Conservation (phyloP, 2,329 filamentous ascomycete genomes). For the Emergomyces orientalis region DNA sequence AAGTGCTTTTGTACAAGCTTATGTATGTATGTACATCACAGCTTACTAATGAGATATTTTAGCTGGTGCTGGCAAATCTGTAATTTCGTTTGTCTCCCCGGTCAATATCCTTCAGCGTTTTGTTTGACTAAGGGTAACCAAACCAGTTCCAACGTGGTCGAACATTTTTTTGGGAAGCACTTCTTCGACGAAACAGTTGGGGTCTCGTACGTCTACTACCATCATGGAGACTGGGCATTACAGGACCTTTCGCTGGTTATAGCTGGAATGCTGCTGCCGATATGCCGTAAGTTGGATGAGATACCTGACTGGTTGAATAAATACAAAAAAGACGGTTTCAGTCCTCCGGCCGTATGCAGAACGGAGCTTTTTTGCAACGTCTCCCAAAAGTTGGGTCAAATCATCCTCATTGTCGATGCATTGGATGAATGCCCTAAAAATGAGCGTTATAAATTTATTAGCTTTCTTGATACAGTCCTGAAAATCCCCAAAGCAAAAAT, state of each 20-base stretch:
- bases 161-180: not conserved
- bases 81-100: conserved; percentile 5
- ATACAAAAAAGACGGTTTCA: not conserved
- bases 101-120: not conserved
- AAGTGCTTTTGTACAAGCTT: not conserved
- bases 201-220: conserved; percentile 5
- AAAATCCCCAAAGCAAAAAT: not conserved
- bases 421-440: conserved; percentile 6
- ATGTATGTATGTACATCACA: not conserved
- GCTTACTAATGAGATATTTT: not conserved
- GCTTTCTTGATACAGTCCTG: not conserved
- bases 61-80: conserved; percentile 5
- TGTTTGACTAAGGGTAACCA: not conserved
- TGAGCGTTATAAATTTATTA: not conserved
- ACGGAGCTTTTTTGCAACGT: not conserved
- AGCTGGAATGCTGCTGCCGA: not conserved
- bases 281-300: not conserved
- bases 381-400: not conserved
- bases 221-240: not conserved
- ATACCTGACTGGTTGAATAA: not conserved
- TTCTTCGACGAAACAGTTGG: not conserved
- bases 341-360: not conserved
- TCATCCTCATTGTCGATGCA: conserved; percentile 4
- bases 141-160: conserved; percentile 6
- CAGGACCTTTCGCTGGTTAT: conserved; percentile 1